Evolutionary conservation across 495 filamentous ascomycete genomes (phyloP).

Genomic region (Aspergillus indologenus): DNA sequence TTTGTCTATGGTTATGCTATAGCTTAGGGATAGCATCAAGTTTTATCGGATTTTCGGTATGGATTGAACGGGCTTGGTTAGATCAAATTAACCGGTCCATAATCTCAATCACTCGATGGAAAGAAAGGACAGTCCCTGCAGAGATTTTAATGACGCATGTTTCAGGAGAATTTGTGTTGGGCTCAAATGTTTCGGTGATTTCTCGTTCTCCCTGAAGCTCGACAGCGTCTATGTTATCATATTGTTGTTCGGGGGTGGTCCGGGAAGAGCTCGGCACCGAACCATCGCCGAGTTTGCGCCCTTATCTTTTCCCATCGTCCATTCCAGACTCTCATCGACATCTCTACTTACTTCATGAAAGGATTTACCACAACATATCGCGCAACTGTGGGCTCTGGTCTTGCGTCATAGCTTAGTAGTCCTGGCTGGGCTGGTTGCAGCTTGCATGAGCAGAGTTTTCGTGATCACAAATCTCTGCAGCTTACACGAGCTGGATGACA

Average conservation of each 20-base stretch:
- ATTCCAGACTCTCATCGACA: neutral
- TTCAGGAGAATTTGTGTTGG: neutral
- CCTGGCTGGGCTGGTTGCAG: neutral
- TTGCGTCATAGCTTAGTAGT: neutral
- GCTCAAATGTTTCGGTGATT: neutral
- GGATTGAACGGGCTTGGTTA: neutral
- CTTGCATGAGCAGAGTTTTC: constrained; percentile 1
- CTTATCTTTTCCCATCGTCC: neutral
- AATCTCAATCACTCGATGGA: neutral
- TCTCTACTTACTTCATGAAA: neutral
- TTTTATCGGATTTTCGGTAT: neutral
- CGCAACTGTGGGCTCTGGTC: neutral
- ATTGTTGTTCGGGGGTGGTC: neutral
- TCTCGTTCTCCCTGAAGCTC: neutral
- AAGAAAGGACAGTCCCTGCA: too few relatives aligned
- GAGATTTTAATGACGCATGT: neutral
- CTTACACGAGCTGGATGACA: neutral
- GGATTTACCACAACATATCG: neutral
- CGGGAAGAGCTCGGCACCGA: neutral
- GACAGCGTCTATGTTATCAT: too few relatives aligned
- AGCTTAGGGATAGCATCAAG: neutral
- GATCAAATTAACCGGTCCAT: too few relatives aligned
- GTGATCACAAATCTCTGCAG: neutral
- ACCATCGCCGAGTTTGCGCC: neutral
- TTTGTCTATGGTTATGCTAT: neutral